phyloP scores from a whole-genome alignment of 768 basidiomycete genomes.

The Mycena sanguinolenta region DNA sequence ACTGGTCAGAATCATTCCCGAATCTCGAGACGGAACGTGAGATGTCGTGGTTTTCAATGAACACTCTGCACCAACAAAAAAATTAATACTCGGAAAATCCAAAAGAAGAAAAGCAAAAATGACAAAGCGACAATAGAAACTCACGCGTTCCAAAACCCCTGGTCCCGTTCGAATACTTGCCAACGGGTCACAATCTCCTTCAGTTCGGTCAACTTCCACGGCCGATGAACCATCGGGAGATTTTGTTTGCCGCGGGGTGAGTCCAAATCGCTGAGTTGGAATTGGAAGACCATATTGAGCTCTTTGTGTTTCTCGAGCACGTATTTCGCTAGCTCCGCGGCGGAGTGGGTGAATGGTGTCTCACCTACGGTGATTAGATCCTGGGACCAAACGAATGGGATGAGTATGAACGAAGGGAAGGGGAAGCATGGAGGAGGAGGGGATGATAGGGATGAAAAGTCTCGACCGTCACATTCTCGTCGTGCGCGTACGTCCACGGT shows the following conservation, averaged over 20 bases:
- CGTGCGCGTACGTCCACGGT: too few species aligned
- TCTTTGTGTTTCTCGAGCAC: conserved; percentile 70
- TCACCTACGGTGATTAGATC: conserved; percentile 77
- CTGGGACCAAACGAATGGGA: conserved; percentile 39
- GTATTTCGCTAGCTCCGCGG: conserved; percentile 66
- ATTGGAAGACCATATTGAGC: conserved; percentile 76
- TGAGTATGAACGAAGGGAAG: too few species aligned
- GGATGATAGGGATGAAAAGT: too few species aligned
- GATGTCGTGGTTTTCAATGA: conserved; percentile 81
- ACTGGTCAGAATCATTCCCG: conserved; percentile 71
- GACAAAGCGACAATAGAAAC: conserved; percentile 39
- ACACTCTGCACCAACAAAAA: conserved; percentile 64
- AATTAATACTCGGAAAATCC: not conserved
- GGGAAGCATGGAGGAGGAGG: too few species aligned
- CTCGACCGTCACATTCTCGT: too few species aligned
- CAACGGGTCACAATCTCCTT: conserved; percentile 62
- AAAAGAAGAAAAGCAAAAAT: conserved; percentile 39
- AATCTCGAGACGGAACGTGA: conserved; percentile 74
- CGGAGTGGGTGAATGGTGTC: conserved; percentile 68
- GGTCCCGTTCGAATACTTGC: conserved; percentile 70
- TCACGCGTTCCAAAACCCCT: conserved; percentile 78
- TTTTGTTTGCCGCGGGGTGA: conserved; percentile 54
- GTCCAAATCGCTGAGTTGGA: conserved; percentile 74
- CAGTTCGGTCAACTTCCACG: conserved; percentile 68
- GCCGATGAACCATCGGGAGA: conserved; percentile 62